These are phyloP conservation scores for Astrothelium subdiscretum DNA, from an alignment of 495 filamentous ascomycete genomes.

Conservation along the genomic window DNA sequence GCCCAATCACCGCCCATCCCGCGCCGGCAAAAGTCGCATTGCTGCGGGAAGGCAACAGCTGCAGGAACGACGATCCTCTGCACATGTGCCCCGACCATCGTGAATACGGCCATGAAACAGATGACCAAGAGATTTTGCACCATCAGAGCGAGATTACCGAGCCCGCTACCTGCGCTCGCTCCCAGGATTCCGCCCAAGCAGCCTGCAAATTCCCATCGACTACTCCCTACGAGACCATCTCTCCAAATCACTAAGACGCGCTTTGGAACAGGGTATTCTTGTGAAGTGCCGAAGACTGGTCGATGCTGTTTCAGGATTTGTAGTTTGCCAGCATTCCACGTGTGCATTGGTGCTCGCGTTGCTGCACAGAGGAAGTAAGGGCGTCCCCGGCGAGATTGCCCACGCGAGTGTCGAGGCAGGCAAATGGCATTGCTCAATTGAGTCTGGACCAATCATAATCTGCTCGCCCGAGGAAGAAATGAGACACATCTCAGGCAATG, in stretches of 20 bases:
- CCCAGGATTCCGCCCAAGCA: not conserved
- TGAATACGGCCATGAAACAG: not conserved
- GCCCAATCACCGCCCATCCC: conserved; percentile 13
- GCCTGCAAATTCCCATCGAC: not conserved
- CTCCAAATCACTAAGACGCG: no score
- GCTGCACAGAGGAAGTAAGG: not conserved
- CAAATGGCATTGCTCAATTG: not conserved
- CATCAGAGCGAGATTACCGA: not conserved
- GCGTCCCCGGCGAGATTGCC: not conserved
- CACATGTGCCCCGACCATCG: not conserved
- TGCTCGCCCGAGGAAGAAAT: not conserved
- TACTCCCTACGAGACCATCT: no score
- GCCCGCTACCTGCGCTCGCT: not conserved
- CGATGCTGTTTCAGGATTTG: not conserved
- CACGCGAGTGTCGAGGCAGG: not conserved
- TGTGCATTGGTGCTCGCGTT: not conserved
- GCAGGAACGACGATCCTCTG: conserved; percentile 16
- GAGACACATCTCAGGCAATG: not conserved
- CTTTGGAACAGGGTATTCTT: no score
- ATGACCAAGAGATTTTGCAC: not conserved
- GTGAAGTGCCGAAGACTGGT: not conserved
- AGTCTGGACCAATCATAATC: not conserved
- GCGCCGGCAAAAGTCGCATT: conserved; percentile 3
- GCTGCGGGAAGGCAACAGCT: conserved; percentile 16
- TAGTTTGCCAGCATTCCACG: conserved; percentile 1